Percentiles rank a stretch among this genome's conserved stretches.
Conservation (phyloP, 108 stramenopile genomes). For the Nitzschia sp. region DNA sequence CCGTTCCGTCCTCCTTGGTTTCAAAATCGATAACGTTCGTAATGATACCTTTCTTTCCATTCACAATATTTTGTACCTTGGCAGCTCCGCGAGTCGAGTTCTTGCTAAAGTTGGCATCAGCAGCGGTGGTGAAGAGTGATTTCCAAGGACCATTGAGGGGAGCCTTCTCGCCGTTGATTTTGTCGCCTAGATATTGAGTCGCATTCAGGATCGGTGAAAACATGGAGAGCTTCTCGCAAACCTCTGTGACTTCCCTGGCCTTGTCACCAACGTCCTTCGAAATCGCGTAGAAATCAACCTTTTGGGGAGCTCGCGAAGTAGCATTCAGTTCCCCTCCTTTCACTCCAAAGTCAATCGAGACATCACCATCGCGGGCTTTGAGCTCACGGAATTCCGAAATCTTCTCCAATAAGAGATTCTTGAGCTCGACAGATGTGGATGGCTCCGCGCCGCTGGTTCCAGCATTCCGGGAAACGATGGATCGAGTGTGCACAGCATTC, state of each 20-base stretch:
- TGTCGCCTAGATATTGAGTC: constrained; percentile 32
- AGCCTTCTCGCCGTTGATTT: constrained; percentile 10
- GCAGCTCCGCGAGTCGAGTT: constrained; percentile 49
- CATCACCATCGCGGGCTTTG: constrained; percentile 51
- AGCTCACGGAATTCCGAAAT: constrained; percentile 31
- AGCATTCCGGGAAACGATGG: background rate
- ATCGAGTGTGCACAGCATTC: no score
- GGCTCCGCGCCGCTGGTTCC: background rate
- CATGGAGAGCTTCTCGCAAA: constrained; percentile 17
- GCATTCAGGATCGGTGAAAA: constrained; percentile 28
- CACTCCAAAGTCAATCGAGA: constrained; percentile 57
- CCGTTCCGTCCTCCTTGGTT: constrained; percentile 6
- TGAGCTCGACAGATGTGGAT: constrained; percentile 7
- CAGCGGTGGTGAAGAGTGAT: constrained; percentile 60
- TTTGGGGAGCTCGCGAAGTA: constrained; percentile 53
- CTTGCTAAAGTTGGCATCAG: constrained; percentile 48
- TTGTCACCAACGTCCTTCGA: constrained; percentile 47
- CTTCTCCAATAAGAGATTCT: constrained; percentile 32
- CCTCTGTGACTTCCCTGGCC: constrained; percentile 44
- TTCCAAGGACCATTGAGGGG: constrained; percentile 63
- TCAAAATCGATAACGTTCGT: constrained; percentile 46
- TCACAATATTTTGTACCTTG: constrained; percentile 39
- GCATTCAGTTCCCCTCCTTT: constrained; percentile 60
- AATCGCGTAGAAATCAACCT: constrained; percentile 59
- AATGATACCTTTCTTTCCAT: constrained; percentile 30